Percentiles rank a stretch among this genome's conserved stretches.
phyloP scores from a whole-genome alignment of 2,329 filamentous ascomycete genomes.

The Clarireedia monteithiana region DNA sequence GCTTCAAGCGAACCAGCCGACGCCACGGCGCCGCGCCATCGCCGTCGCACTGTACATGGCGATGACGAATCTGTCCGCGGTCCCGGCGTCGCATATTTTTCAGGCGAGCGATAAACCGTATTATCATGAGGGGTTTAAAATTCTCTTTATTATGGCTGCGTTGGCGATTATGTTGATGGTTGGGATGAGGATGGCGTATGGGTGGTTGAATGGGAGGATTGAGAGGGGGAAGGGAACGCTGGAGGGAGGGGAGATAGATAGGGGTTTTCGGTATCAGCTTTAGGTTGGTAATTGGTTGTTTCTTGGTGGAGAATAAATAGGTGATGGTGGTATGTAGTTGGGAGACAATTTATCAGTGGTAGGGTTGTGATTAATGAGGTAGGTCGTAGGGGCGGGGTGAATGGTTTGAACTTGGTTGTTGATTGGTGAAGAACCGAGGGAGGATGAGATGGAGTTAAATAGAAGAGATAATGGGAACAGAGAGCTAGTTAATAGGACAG shows the following conservation, averaged over 20 bases:
- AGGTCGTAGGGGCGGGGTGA: no score
- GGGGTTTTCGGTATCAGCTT: conserved; percentile 7
- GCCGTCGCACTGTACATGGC: conserved; percentile 5
- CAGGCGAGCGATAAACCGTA: conserved; percentile 6
- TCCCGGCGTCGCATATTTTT: conserved; percentile 5
- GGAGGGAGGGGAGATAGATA: conserved; percentile 5
- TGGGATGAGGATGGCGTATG: conserved; percentile 2
- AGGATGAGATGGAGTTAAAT: no score
- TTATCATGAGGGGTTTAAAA: conserved; percentile 6
- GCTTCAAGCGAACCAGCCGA: conserved; percentile 6
- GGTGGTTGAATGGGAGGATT: conserved; percentile 4
- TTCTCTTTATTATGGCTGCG: conserved; percentile 4
- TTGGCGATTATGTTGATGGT: conserved; percentile 7
- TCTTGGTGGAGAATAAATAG: no score
- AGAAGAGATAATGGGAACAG: no score
- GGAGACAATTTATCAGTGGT: no score
- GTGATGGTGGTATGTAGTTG: no score
- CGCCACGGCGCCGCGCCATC: conserved; percentile 2
- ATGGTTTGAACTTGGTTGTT: no score
- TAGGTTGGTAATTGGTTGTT: not conserved
- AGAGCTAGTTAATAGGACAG: no score
- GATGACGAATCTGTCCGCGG: conserved; percentile 1
- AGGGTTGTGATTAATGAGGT: no score
- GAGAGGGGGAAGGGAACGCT: conserved; percentile 4
- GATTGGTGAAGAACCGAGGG: no score